These are phyloP conservation scores for Cercospora zeae-maydis DNA, from an alignment of 2,329 filamentous ascomycete genomes.

Conservation along the genomic window DNA sequence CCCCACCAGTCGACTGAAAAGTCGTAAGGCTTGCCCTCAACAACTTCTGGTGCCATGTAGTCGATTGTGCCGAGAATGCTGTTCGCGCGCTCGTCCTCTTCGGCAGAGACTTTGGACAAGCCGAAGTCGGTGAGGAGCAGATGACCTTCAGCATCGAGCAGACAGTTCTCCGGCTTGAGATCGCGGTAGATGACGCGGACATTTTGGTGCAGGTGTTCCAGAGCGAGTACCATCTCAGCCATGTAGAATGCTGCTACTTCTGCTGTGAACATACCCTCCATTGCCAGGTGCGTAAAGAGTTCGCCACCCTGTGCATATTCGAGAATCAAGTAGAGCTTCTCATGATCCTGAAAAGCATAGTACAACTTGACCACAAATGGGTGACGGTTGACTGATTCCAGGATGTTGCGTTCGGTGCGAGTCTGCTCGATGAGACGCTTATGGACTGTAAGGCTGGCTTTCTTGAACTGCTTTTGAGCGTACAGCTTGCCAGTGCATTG, in stretches of 20 bases:
- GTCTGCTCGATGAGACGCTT: conserved; percentile 96
- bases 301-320: conserved; percentile 98
- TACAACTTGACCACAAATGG: conserved; percentile 97
- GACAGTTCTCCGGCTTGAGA: conserved; percentile 95
- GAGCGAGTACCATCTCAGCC: conserved; percentile 92
- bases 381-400: conserved; percentile 93
- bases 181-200: conserved; percentile 95
- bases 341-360: conserved; percentile 96
- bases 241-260: conserved; percentile 92
- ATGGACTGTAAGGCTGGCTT: conserved; percentile 90
- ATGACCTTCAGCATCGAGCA: conserved; percentile 86
- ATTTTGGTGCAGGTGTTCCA: conserved; percentile 87
- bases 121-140: conserved; percentile 95
- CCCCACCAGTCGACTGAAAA: conserved; percentile 99
- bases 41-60: conserved; percentile 97
- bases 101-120: conserved; percentile 86
- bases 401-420: conserved; percentile 89
- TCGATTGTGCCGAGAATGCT: conserved; percentile 93
- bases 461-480: conserved; percentile 98
- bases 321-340: conserved; percentile 94
- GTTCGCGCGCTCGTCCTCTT: conserved; percentile 65
- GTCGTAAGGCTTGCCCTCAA: conserved; percentile 83
- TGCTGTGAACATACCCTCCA: conserved; percentile 93
- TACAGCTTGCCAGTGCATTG: conserved; percentile 81
- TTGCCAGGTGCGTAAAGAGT: conserved; percentile 88